Percentiles rank a stretch among this genome's conserved stretches.
Evolutionary conservation across 257 asterid genomes (phyloP).

Genomic region (Perilla frutescens): DNA sequence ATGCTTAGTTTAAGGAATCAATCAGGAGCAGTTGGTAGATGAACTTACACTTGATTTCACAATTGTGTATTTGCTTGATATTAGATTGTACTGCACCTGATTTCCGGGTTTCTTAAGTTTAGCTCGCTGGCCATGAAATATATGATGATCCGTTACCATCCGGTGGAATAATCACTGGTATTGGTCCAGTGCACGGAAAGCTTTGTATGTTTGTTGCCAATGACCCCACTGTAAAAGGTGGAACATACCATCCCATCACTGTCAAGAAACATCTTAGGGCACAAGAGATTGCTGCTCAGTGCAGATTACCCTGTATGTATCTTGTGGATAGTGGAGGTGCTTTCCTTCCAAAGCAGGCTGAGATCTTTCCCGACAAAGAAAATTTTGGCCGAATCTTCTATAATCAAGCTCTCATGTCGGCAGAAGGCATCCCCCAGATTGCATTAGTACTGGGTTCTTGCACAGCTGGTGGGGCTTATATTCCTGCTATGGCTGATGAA

Average conservation of each 20-base stretch:
- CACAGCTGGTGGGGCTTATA: slow-evolving; percentile 99
- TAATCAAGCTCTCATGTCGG: slow-evolving; percentile 92
- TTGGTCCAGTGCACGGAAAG: slow-evolving; percentile 90
- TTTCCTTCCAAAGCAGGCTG: slow-evolving; percentile 97
- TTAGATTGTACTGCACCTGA: slow-evolving; percentile 32
- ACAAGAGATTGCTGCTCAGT: slow-evolving; percentile 90
- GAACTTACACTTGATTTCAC: slow-evolving; percentile 4
- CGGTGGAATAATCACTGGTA: slow-evolving; percentile 92
- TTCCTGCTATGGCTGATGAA: slow-evolving; percentile 99
- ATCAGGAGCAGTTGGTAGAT: slow-evolving; percentile 1
- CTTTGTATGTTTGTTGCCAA: slow-evolving; percentile 97
- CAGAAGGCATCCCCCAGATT: slow-evolving; percentile 94
- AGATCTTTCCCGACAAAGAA: slow-evolving; percentile 95
- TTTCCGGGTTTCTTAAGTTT: slow-evolving; percentile 30
- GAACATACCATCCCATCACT: slow-evolving; percentile 94
- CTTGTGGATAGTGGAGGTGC: slow-evolving; percentile 99
- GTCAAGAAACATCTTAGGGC: slow-evolving; percentile 98
- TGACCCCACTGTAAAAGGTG: slow-evolving; percentile 98
- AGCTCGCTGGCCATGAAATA: slow-evolving; percentile 96
- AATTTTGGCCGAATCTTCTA: slow-evolving; percentile 94
- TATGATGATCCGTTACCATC: slow-evolving; percentile 91
- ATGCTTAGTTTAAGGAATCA: slow-evolving; percentile 10
- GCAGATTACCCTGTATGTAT: slow-evolving; percentile 89
- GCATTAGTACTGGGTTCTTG: slow-evolving; percentile 96
- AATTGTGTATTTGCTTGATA: slow-evolving; percentile 8